A percentile compares a stretch with the other conserved stretches of the same genome.
Conservation (phyloP, 2,329 filamentous ascomycete species). For the Fusarium sp. region DNA sequence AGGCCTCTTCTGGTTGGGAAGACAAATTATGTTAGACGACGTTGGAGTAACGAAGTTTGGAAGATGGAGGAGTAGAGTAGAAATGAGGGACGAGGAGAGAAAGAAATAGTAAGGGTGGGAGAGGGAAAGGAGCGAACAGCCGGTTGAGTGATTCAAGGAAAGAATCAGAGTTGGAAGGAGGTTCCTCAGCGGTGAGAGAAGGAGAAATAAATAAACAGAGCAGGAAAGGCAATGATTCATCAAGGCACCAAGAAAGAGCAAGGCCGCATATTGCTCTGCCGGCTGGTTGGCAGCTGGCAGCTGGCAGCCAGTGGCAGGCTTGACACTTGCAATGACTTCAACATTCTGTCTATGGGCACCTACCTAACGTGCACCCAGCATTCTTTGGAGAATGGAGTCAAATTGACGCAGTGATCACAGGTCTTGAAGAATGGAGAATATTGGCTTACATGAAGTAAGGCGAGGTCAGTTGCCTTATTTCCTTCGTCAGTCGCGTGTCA, state of each 20-base stretch:
- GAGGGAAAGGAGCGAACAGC: not conserved
- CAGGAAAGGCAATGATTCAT: constrained; percentile 37
- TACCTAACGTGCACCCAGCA: no score
- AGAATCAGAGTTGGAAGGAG: constrained; percentile 18
- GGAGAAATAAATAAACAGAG: not conserved
- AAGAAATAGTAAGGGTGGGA: constrained; percentile 16
- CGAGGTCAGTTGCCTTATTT: not conserved
- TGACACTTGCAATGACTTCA: constrained; percentile 4
- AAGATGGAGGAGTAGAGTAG: constrained; percentile 16
- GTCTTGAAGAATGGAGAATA: not conserved
- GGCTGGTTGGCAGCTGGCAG: constrained; percentile 24
- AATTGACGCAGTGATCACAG: not conserved
- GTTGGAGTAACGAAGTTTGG: constrained; percentile 25
- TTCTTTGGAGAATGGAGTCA: not conserved
- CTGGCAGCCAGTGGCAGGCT: constrained; percentile 25
- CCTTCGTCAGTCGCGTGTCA: not conserved
- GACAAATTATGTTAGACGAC: constrained; percentile 29
- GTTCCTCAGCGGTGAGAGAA: not conserved
- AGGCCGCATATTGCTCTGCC: constrained; percentile 1
- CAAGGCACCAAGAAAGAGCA: constrained; percentile 4
- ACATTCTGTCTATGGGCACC: not conserved
- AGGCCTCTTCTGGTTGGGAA: constrained; percentile 5
- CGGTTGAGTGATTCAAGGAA: constrained; percentile 21
- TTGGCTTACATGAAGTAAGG: constrained; percentile 13
- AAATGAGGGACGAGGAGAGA: constrained; percentile 23